Evolutionary conservation across 495 filamentous ascomycete species (phyloP).

Genomic region (Annulohypoxylon maeteangense): DNA sequence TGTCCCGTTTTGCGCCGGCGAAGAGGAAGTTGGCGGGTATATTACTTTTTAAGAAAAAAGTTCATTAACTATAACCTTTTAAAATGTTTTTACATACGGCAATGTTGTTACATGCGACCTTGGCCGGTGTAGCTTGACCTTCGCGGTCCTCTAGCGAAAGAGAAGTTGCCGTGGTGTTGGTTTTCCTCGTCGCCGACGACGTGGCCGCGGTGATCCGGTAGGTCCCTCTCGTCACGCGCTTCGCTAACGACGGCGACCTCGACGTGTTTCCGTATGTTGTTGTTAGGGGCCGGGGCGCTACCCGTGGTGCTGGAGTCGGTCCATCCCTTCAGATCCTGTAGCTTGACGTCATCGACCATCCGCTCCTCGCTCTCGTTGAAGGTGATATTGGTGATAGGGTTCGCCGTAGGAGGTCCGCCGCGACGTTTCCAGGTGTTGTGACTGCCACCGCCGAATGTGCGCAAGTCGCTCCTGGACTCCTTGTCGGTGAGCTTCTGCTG

Average conservation of each 20-base stretch:
- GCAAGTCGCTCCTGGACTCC: slow-evolving; percentile 41
- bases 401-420: slow-evolving; percentile 50
- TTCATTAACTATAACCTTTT: slow-evolving; percentile 10
- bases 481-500: slow-evolving; percentile 45
- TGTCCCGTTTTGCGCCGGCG: slow-evolving; percentile 32
- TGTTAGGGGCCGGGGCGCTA: slow-evolving; percentile 17
- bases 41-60: slow-evolving; percentile 18
- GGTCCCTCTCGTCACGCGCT: slow-evolving; percentile 20
- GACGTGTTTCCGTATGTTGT: slow-evolving; percentile 40
- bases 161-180: slow-evolving; percentile 40
- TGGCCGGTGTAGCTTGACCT: slow-evolving; percentile 38
- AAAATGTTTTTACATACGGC: slow-evolving; percentile 16
- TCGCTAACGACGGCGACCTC: slow-evolving; percentile 42
- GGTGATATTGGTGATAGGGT: slow-evolving; percentile 61
- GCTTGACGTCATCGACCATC: slow-evolving; percentile 55
- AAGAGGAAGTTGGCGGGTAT: slow-evolving; percentile 15
- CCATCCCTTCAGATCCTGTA: slow-evolving; percentile 50
- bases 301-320: slow-evolving; percentile 39
- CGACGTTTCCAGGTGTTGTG: slow-evolving; percentile 55
- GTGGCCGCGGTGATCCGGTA: background rate
- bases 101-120: slow-evolving; percentile 20
- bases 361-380: slow-evolving; percentile 63
- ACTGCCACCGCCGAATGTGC: slow-evolving; percentile 49
- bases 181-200: slow-evolving; percentile 37
- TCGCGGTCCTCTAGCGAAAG: slow-evolving; percentile 36